Base-by-base conservation (phyloP, 352 stramenopile species). In the Phytopythium mirpurense region DNA sequence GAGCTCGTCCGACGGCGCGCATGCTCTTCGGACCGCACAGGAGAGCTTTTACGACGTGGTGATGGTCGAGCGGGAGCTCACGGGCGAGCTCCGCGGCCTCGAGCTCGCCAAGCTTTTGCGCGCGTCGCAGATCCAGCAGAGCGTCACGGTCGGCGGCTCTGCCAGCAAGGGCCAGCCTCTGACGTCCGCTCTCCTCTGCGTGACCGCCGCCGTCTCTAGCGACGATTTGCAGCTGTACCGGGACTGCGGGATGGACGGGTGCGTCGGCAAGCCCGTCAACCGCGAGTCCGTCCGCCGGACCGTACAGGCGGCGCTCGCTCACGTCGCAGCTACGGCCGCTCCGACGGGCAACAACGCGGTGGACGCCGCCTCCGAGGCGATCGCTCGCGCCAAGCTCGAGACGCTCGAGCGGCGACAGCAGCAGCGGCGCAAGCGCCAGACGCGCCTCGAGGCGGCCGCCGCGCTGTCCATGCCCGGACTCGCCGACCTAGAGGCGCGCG, bases 231-330 rank as follows among this genome's bases (percentile, higher is more conserved):
- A 88, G 43, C 52, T 76, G 9, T 98, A 97, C 64, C 95, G 93
- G 57, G 76, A 93, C 27, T 74, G 67, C 8, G 89, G 88, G n/a
- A 94, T 97, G 73, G 88, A 97, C 60, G 89, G 92, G 6, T 98
- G 90, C 53, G 67, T 98, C 19, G 77, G 75, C 29, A 94, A 93
- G 56, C 92, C 92, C 1, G 43, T 96, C 9, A 68, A 80, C 29
- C 45, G 44, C 5, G 70, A 78, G 8, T 81, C 86, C 2, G 54
- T 97, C 32, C 47, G 86, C 0, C 82, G 73, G 19, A 97, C 88
- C 0, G 55, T 98, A 3, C 64, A 78, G n/a, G 84, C 90, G 0
- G 90, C 90, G 4, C 67, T 97, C 21, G 68, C 59, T 6, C 67
- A 67, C 14, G 15, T 51, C 8, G 18, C 51, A 5, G 16, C 32